These are phyloP conservation scores for Veloporphyrellus conicus DNA, from an alignment of 1,284 basidiomycete genomes.

Conservation along the genomic window DNA sequence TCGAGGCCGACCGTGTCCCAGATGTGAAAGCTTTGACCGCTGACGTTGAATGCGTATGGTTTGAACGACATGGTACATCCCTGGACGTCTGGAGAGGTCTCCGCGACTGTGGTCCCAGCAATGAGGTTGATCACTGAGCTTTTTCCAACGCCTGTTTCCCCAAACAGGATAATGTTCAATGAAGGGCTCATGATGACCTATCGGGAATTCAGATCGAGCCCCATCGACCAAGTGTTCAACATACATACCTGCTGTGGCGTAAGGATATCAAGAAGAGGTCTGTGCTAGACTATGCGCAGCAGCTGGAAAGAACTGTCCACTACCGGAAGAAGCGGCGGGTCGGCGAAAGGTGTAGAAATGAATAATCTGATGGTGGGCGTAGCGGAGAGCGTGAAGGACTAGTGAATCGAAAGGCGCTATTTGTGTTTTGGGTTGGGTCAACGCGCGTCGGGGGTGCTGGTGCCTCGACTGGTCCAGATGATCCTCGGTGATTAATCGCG, in stretches of 20 bases:
- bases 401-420: conserved; percentile 5
- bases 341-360: background rate
- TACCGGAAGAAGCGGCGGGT: background rate
- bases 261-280: background rate
- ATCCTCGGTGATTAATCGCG: conserved; percentile 27
- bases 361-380: conserved; percentile 1
- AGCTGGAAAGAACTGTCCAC: background rate
- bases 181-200: conserved; percentile 5
- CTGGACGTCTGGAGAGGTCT: conserved; percentile 23
- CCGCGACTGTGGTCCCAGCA: conserved; percentile 24
- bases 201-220: background rate
- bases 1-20: conserved; percentile 43
- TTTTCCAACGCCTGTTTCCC: conserved; percentile 33
- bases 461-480: conserved; percentile 8
- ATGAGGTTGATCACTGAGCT: conserved; percentile 35
- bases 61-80: conserved; percentile 31
- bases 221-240: background rate
- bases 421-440: conserved; percentile 11
- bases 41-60: conserved; percentile 23
- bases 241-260: background rate
- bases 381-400: too few species aligned
- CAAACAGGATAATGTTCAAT: conserved; percentile 32
- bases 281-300: background rate
- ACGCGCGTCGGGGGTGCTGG: background rate
- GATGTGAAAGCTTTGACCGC: conserved; percentile 18